A percentile compares a stretch with the other conserved stretches of the same genome.
These are phyloP conservation scores for Rhizopogon vulgaris DNA, from an alignment of 768 basidiomycete genomes.

Conservation along the genomic window DNA sequence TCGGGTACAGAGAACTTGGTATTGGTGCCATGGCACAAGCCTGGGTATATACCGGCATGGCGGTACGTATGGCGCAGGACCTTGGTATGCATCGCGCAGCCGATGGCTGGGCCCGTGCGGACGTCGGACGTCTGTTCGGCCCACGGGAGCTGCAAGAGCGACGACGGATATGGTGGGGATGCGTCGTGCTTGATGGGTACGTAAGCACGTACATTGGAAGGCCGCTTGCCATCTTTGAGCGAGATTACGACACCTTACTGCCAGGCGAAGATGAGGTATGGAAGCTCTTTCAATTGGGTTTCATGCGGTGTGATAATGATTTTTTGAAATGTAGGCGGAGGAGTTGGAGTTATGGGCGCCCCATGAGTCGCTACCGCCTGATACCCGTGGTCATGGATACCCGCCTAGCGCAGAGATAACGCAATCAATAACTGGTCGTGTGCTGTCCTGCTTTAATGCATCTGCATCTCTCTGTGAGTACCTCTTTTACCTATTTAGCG, in stretches of 20 bases:
- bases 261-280: slow-evolving; percentile 56
- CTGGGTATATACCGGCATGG: slow-evolving; percentile 85
- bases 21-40: slow-evolving; percentile 86
- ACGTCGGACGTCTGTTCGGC: slow-evolving; percentile 52
- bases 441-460: slow-evolving; percentile 74
- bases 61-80: slow-evolving; percentile 89
- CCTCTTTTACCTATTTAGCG: not conserved
- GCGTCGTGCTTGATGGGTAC: slow-evolving; percentile 75
- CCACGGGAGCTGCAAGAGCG: slow-evolving; percentile 62
- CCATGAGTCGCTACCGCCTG: slow-evolving; percentile 30
- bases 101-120: slow-evolving; percentile 67
- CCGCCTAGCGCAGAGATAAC: slow-evolving; percentile 12
- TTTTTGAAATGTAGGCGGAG: slow-evolving; percentile 40
- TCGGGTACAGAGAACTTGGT: slow-evolving; percentile 82
- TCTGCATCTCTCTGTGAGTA: slow-evolving; percentile 64
- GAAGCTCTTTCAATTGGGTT: slow-evolving; percentile 2
- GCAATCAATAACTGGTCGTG: slow-evolving; percentile 36
- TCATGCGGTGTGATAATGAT: not conserved
- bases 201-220: slow-evolving; percentile 76
- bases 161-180: slow-evolving; percentile 72
- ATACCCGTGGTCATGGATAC: slow-evolving; percentile 24
- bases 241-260: slow-evolving; percentile 69
- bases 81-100: slow-evolving; percentile 78
- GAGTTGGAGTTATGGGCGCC: slow-evolving; percentile 52
- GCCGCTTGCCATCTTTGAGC: slow-evolving; percentile 67